These are phyloP conservation scores for Fusarium xyrophilum DNA, from an alignment of 2,329 filamentous ascomycete species.

Conservation along the genomic window DNA sequence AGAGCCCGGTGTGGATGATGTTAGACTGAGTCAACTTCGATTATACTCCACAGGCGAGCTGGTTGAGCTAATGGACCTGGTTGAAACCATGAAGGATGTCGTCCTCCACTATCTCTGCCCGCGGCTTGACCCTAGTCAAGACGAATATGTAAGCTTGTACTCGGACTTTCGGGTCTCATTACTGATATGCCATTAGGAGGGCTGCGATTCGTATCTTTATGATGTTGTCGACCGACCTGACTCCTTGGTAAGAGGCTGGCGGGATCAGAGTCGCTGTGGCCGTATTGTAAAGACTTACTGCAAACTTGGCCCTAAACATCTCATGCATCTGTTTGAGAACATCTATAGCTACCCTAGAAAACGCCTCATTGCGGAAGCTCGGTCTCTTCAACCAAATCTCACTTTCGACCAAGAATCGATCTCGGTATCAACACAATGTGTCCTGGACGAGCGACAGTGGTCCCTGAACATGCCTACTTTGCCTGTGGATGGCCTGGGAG, in stretches of 20 bases:
- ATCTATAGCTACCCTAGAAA: constrained; percentile 55
- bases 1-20: constrained; percentile 50
- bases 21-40: constrained; percentile 54
- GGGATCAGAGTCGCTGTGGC: constrained; percentile 47
- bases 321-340: constrained; percentile 58
- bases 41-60: constrained; percentile 53
- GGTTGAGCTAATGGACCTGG: constrained; percentile 55
- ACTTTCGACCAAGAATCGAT: constrained; percentile 56
- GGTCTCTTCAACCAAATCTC: constrained; percentile 51
- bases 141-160: constrained; percentile 43
- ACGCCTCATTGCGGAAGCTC: constrained; percentile 53
- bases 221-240: constrained; percentile 40
- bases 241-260: constrained; percentile 47
- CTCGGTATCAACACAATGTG: constrained; percentile 49
- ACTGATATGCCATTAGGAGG: constrained; percentile 27
- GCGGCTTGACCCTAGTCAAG: constrained; percentile 49
- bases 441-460: constrained; percentile 49
- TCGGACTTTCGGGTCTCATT: not conserved
- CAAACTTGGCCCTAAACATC: constrained; percentile 58
- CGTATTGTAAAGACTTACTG: constrained; percentile 54
- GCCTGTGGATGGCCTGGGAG: constrained; percentile 47
- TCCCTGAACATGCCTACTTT: constrained; percentile 43
- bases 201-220: constrained; percentile 32
- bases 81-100: constrained; percentile 54
- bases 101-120: constrained; percentile 57